Evolutionary conservation across 768 basidiomycete species (phyloP).

Genomic region (Holtermannia corniformis): DNA sequence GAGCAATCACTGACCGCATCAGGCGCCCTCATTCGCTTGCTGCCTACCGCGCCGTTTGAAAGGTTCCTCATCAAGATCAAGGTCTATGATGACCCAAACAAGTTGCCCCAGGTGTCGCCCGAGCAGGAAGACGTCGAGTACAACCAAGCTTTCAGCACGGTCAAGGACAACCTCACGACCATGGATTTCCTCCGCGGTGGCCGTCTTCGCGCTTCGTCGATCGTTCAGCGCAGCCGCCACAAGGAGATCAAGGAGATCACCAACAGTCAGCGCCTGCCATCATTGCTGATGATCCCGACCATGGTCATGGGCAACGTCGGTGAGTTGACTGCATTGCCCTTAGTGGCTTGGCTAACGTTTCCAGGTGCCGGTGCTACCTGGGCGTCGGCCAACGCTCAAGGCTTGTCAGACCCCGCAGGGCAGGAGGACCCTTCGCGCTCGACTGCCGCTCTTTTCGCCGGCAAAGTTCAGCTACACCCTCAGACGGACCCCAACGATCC

Average conservation of each 20-base stretch:
- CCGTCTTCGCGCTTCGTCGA: constrained; percentile 70
- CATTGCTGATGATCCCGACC: constrained; percentile 65
- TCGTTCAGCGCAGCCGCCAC: background rate
- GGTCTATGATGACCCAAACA: constrained; percentile 56
- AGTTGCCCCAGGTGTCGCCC: constrained; percentile 55
- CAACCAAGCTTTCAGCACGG: constrained; percentile 59
- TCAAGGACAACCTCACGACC: constrained; percentile 75
- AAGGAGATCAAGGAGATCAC: background rate
- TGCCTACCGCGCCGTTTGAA: constrained; percentile 75
- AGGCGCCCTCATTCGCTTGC: constrained; percentile 62
- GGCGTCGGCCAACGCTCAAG: constrained; percentile 56
- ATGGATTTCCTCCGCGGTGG: constrained; percentile 58
- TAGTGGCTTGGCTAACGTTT: constrained; percentile 47
- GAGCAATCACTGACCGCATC: too few relatives aligned
- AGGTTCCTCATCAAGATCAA: constrained; percentile 50
- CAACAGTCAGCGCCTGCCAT: constrained; percentile 48
- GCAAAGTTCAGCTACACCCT: constrained; percentile 77
- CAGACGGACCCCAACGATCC: constrained; percentile 64
- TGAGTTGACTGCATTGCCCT: constrained; percentile 1
- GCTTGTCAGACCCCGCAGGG: constrained; percentile 66
- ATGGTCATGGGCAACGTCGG: constrained; percentile 63
- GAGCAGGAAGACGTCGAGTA: constrained; percentile 49
- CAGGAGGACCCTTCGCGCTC: constrained; percentile 48
- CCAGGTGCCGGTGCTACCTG: constrained; percentile 33
- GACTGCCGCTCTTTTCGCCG: constrained; percentile 29